A percentile compares a stretch with the other conserved stretches of the same genome.
These are phyloP conservation scores for Cupressus sempervirens DNA, from an alignment of 75 land plant genomes.

Conservation along the genomic window DNA sequence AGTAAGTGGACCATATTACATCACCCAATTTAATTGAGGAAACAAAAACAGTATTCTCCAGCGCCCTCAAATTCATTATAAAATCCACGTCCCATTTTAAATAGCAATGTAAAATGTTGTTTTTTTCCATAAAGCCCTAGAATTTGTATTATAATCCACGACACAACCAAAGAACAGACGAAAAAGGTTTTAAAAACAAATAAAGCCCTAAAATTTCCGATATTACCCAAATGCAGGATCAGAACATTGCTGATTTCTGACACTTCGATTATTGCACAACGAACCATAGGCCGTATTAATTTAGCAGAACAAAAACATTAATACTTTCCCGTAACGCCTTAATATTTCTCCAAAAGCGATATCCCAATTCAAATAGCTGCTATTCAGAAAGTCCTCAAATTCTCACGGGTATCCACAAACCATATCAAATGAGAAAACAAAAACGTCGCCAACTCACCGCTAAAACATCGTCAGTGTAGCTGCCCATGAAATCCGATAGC, in stretches of 20 bases:
- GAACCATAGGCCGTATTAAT: background rate
- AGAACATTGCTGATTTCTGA: background rate
- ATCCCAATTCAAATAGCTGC: too few relatives aligned
- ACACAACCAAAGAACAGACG: too few relatives aligned
- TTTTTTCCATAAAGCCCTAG: background rate
- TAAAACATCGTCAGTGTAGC: constrained; percentile 56
- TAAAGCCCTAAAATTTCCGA: background rate
- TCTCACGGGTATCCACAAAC: background rate
- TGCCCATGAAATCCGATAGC: constrained; percentile 56
- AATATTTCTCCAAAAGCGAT: background rate
- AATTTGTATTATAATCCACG: background rate
- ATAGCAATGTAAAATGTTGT: too few relatives aligned
- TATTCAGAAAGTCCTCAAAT: background rate
- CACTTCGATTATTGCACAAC: background rate
- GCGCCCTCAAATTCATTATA: too few relatives aligned
- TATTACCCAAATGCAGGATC: background rate
- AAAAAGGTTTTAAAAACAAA: background rate
- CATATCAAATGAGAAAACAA: too few relatives aligned
- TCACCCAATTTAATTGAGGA: background rate
- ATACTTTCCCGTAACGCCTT: too few relatives aligned
- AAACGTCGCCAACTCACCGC: constrained; percentile 22
- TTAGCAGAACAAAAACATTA: background rate
- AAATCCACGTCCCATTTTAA: too few relatives aligned
- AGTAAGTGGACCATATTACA: background rate
- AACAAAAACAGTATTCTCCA: too few relatives aligned